Conservation (phyloP, 1,284 basidiomycete species). For the Sanghuangporus baumii region DNA sequence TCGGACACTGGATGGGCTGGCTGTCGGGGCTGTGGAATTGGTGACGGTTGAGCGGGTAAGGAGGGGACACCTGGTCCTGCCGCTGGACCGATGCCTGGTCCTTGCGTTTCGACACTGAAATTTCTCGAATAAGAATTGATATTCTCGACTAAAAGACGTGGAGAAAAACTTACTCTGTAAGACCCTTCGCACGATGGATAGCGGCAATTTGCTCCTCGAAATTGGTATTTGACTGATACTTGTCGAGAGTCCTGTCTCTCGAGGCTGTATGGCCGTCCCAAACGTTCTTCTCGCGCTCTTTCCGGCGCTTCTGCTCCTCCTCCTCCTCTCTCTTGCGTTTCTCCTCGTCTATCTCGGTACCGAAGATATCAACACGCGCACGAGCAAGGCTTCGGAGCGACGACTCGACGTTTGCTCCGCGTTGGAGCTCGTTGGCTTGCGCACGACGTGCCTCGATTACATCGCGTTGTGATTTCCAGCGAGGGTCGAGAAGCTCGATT, state of each 20-base stretch:
- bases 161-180: constrained; percentile 53
- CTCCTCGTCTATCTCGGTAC: constrained; percentile 86
- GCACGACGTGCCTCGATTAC: constrained; percentile 82
- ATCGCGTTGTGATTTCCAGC: constrained; percentile 94
- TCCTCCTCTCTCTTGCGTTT: constrained; percentile 81
- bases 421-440: constrained; percentile 83
- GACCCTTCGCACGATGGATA: constrained; percentile 84
- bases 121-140: too few relatives aligned
- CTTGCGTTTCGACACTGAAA: constrained; percentile 63
- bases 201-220: constrained; percentile 95
- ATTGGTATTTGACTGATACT: constrained; percentile 86
- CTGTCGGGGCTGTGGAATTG: constrained; percentile 51
- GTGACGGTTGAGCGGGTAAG: constrained; percentile 59
- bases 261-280: constrained; percentile 96
- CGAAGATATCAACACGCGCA: constrained; percentile 92
- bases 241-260: constrained; percentile 82
- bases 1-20: constrained; percentile 38
- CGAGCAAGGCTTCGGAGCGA: constrained; percentile 88
- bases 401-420: constrained; percentile 87
- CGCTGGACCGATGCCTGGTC: constrained; percentile 78
- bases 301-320: constrained; percentile 69
- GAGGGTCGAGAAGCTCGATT: constrained; percentile 95
- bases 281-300: constrained; percentile 86
- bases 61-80: constrained; percentile 52
- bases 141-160: background rate